phyloP scores from a whole-genome alignment of 2,329 filamentous ascomycete species.

The Fusarium sambucinum region DNA sequence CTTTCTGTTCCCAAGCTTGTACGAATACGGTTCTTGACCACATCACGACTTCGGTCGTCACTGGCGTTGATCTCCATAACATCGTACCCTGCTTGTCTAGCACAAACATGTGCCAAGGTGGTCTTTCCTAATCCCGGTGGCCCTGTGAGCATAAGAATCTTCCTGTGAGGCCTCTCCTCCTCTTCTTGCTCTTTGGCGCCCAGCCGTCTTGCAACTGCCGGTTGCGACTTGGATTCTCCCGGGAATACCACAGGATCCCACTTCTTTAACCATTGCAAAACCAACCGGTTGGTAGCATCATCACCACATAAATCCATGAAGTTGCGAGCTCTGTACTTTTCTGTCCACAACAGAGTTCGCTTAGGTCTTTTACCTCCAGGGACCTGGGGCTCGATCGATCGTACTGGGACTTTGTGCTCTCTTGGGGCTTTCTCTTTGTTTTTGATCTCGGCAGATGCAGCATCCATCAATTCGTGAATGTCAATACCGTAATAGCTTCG shows the following conservation, averaged over 20 bases:
- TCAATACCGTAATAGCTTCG: conserved; percentile 92
- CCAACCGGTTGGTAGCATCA: conserved; percentile 89
- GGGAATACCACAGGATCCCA: conserved; percentile 97
- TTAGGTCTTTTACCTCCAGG: conserved; percentile 56
- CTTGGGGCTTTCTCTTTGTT: conserved; percentile 48
- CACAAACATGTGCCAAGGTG: conserved; percentile 95
- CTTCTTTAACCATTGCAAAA: conserved; percentile 91
- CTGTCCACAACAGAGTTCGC: conserved; percentile 84
- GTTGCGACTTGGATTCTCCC: conserved; percentile 72
- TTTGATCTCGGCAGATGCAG: conserved; percentile 71
- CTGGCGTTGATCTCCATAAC: conserved; percentile 98
- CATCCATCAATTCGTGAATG: conserved; percentile 84
- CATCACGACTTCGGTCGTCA: conserved; percentile 88
- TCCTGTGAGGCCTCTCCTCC: conserved; percentile 83
- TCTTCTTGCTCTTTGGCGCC: conserved; percentile 60
- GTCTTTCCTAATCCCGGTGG: conserved; percentile 96
- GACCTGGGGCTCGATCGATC: conserved; percentile 57
- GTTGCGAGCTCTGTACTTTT: conserved; percentile 92
- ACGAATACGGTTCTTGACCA: conserved; percentile 90
- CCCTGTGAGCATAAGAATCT: conserved; percentile 90
- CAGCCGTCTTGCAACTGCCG: conserved; percentile 58
- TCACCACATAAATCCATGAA: conserved; percentile 96
- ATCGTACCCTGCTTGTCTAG: conserved; percentile 94
- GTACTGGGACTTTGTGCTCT: conserved; percentile 53
- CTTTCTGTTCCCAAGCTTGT: conserved; percentile 95